Conservation (phyloP, 1,284 basidiomycete species). For the Somion occarium region DNA sequence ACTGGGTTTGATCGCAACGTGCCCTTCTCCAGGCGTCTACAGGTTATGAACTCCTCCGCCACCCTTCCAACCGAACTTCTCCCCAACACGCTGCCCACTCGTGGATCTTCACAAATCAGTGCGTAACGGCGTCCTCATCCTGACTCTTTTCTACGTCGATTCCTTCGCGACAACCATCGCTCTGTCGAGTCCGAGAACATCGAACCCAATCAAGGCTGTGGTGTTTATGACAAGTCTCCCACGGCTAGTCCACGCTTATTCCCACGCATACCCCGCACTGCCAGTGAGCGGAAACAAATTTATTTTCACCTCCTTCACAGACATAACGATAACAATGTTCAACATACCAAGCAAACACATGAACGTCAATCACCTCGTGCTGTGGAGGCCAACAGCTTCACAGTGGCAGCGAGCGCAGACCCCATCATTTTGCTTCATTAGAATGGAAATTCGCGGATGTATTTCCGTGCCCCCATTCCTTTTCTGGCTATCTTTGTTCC, state of each 20-base stretch:
- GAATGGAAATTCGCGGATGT: slow-evolving; percentile 1
- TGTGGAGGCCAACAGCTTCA: neutral
- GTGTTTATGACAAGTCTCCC: neutral
- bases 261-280: slow-evolving; percentile 1
- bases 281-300: too few species aligned
- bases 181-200: neutral
- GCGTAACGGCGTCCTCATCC: neutral
- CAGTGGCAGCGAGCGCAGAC: neutral
- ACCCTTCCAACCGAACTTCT: neutral
- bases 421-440: neutral
- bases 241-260: neutral
- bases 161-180: neutral
- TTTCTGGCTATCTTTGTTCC: neutral
- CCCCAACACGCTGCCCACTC: slow-evolving; percentile 24
- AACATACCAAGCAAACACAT: too few species aligned
- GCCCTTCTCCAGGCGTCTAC: slow-evolving; percentile 48
- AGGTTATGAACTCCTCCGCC: slow-evolving; percentile 13
- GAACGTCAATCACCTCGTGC: too few species aligned
- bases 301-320: too few species aligned
- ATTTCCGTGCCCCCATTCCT: neutral
- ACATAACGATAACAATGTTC: too few species aligned
- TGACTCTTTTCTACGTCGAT: neutral
- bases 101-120: slow-evolving; percentile 24
- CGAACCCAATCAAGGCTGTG: neutral
- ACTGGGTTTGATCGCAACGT: slow-evolving; percentile 70